A percentile compares a stretch with the other conserved stretches of the same genome.
Conservation (phyloP, 2,329 filamentous ascomycete species). For the Colletotrichum sp. region DNA sequence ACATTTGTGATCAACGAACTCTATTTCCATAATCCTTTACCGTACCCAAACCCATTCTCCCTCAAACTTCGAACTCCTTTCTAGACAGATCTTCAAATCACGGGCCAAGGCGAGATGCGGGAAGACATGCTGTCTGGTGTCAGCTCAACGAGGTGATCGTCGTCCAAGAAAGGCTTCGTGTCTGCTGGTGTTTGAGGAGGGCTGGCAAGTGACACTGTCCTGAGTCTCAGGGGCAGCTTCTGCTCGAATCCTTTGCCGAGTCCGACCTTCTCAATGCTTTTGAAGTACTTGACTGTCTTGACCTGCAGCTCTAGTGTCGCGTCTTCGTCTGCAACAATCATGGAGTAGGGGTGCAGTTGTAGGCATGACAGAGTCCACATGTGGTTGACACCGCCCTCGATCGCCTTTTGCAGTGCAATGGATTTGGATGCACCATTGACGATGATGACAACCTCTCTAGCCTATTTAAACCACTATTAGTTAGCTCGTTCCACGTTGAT, state of each 20-base stretch:
- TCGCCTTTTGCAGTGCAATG: slow-evolving; percentile 71
- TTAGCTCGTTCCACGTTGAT: fast-evolving
- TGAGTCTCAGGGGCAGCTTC: slow-evolving; percentile 37
- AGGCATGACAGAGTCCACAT: slow-evolving; percentile 80
- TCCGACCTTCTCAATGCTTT: slow-evolving; percentile 62
- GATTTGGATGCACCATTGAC: slow-evolving; percentile 77
- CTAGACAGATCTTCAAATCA: not conserved
- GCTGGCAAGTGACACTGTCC: slow-evolving; percentile 17
- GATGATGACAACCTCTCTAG: slow-evolving; percentile 75
- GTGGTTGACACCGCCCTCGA: slow-evolving; percentile 77
- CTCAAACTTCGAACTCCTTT: not conserved
- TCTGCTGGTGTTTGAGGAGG: slow-evolving; percentile 24
- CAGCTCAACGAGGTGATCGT: slow-evolving; percentile 15
- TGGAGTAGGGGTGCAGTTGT: slow-evolving; percentile 73
- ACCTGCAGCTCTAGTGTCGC: slow-evolving; percentile 68
- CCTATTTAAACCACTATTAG: slow-evolving; percentile 68
- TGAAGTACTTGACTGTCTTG: slow-evolving; percentile 66
- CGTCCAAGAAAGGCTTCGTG: not conserved
- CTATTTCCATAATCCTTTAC: not conserved
- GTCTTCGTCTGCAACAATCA: slow-evolving; percentile 79
- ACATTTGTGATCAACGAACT: not conserved
- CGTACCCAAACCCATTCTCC: not conserved
- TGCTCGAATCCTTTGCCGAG: slow-evolving; percentile 49
- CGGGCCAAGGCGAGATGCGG: slow-evolving; percentile 17
- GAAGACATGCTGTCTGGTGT: slow-evolving; percentile 24